Percentiles rank a stretch among this genome's conserved stretches.
Conservation (phyloP, 495 filamentous ascomycete species). For the Talaromyces proteolyticus region DNA sequence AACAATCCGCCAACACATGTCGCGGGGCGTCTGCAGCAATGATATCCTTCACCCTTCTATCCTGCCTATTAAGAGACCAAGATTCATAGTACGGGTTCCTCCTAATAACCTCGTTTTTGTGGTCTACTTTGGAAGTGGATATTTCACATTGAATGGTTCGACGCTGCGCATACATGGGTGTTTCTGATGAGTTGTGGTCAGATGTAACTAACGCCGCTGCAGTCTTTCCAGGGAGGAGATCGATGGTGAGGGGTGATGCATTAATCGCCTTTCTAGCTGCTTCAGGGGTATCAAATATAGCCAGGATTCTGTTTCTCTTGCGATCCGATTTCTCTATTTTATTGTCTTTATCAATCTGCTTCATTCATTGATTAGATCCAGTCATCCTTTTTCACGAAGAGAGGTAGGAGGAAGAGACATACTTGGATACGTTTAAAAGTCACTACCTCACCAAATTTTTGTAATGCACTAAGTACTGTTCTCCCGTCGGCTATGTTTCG, state of each 20-base stretch:
- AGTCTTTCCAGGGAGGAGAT: too few species aligned
- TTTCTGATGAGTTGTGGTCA: too few species aligned
- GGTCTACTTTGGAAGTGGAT: not conserved
- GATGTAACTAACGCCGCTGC: too few species aligned
- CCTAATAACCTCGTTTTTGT: not conserved
- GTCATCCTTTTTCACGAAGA: too few species aligned
- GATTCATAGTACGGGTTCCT: not conserved
- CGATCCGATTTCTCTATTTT: too few species aligned
- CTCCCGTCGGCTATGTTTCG: slow-evolving; percentile 63
- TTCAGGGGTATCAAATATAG: slow-evolving; percentile 29
- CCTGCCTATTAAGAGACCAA: not conserved
- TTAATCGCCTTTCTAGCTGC: slow-evolving; percentile 27
- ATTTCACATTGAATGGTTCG: too few species aligned
- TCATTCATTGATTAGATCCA: too few species aligned
- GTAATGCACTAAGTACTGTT: slow-evolving; percentile 62
- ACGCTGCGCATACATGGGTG: too few species aligned
- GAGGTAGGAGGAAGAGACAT: slow-evolving; percentile 15
- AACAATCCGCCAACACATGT: slow-evolving; percentile 1
- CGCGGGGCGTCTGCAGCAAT: not conserved
- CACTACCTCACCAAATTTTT: slow-evolving; percentile 70
- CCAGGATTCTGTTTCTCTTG: slow-evolving; percentile 18
- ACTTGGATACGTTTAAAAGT: slow-evolving; percentile 71
- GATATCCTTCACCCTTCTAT: not conserved
- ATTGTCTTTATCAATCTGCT: too few species aligned
- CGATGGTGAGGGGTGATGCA: slow-evolving; percentile 25